Evolutionary conservation across 23 red algal genomes (phyloP).

Genomic region (Cyanidiococcus yangmingshanensis): DNA sequence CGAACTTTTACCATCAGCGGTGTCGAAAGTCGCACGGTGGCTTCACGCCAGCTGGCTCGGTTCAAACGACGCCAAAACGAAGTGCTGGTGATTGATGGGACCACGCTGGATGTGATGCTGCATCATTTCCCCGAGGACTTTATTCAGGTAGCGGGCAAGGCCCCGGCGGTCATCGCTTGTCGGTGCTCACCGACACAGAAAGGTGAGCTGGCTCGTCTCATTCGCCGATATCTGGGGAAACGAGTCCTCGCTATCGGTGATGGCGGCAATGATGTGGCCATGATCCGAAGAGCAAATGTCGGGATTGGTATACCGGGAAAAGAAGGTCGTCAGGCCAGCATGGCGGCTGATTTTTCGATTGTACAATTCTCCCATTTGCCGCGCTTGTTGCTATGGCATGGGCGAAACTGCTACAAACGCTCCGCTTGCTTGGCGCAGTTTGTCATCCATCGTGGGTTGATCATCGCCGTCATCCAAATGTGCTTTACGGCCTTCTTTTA

Average conservation of each 20-base stretch:
- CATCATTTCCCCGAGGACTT: slow-evolving; percentile 61
- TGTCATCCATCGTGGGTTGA: slow-evolving; percentile 91
- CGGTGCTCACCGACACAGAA: slow-evolving; percentile 93
- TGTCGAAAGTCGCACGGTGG: slow-evolving; percentile 46
- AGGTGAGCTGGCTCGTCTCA: slow-evolving; percentile 45
- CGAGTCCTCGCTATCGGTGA: slow-evolving; percentile 89
- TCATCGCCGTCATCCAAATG: slow-evolving; percentile 76
- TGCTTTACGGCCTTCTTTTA: slow-evolving; percentile 77
- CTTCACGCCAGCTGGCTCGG: slow-evolving; percentile 39
- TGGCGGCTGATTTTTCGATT: slow-evolving; percentile 83
- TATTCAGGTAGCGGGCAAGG: slow-evolving; percentile 47
- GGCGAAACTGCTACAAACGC: slow-evolving; percentile 81
- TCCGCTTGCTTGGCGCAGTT: slow-evolving; percentile 89
- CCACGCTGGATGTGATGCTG: slow-evolving; percentile 59
- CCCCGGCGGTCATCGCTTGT: slow-evolving; percentile 82
- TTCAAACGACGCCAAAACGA: slow-evolving; percentile 54
- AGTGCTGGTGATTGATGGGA: slow-evolving; percentile 74
- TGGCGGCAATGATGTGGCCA: slow-evolving; percentile 94
- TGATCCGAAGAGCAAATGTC: slow-evolving; percentile 87
- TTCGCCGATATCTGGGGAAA: slow-evolving; percentile 44
- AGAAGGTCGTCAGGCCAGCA: slow-evolving; percentile 81
- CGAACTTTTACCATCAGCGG: slow-evolving; percentile 72
- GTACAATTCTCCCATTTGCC: slow-evolving; percentile 72
- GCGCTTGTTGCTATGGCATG: slow-evolving; percentile 87
- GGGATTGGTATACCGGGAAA: slow-evolving; percentile 98